Base-by-base conservation (phyloP, 2,329 filamentous ascomycete species). In the Thermoascus crustaceus region DNA sequence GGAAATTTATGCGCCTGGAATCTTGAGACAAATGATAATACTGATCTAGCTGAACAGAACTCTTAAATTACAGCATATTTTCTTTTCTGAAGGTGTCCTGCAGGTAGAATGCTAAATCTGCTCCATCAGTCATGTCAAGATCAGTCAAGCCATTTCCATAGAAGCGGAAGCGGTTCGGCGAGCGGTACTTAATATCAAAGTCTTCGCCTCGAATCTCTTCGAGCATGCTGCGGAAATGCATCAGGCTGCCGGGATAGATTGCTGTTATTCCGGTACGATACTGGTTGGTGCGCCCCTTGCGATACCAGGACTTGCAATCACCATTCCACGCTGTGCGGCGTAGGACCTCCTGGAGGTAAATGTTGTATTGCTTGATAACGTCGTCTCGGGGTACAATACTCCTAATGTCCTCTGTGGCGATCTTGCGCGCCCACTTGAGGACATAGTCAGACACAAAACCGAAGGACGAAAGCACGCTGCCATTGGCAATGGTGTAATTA, bases 261-360 rank as follows among this genome's bases (percentile, higher is more conserved):
- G 24, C 39, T 7, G 30, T 35, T n/a, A n/a, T n/a, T n/a, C n/a
- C n/a, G n/a, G 39, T 22, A n/a, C 37, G 30, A 7, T 37, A 23
- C 9, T 30, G 17, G 16, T 30, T 16, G n/a, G 24, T 38, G 32
- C 37, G 32, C 24, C 41, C 33, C 40, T 45, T 45, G 8, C 10
- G 16, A 35, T 45, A 45, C 42, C 42, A 45, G 10, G 34, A 33
- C 20, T 35, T 37, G 23, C 45, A 48, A 14, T 48, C 40, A 29
- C 43, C 39, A 8, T 32, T 29, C 43, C 43, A 48, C 3, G 46
- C 44, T n/a, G 34, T 37, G 32, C 37, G 34, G 18, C 43, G 37
- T 21, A 46, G 45, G 34, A 38, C 42, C n/a, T 35, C 43, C 18
- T 48, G 43, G 32, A 44, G 42, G 26, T 41, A 44, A 16, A 41